Conservation (phyloP, 2,329 filamentous ascomycete species). For the Fusarium sp. region DNA sequence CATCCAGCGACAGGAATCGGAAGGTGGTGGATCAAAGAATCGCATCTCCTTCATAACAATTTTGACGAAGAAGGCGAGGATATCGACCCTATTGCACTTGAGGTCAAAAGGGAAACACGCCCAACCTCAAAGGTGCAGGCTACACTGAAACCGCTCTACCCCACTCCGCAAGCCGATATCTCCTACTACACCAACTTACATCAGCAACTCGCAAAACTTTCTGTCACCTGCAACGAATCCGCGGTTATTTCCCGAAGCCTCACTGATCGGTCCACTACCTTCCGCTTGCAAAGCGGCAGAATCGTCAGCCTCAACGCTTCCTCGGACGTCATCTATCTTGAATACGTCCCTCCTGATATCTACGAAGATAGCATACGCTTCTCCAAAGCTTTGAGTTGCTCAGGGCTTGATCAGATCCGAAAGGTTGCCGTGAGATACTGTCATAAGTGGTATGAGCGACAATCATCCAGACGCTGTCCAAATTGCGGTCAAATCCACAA, state of each 20-base stretch:
- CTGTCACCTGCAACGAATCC: conserved; percentile 49
- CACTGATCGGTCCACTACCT: conserved; percentile 33
- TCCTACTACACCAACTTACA: conserved; percentile 51
- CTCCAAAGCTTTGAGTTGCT: conserved; percentile 45
- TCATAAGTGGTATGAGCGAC: conserved; percentile 56
- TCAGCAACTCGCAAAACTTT: conserved; percentile 47
- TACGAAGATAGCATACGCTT: conserved; percentile 49
- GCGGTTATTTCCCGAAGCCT: conserved; percentile 39
- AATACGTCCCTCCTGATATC: conserved; percentile 51
- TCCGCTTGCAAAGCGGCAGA: conserved; percentile 46
- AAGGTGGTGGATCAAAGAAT: conserved; percentile 43
- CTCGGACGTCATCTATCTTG: conserved; percentile 52
- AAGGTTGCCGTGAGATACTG: conserved; percentile 59
- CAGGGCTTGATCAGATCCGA: conserved; percentile 51
- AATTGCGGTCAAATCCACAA: conserved; percentile 53
- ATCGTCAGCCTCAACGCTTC: conserved; percentile 50
- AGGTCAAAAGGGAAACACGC: conserved; percentile 43
- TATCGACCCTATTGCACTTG: conserved; percentile 40
- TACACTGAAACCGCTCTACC: conserved; percentile 46
- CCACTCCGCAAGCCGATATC: conserved; percentile 49
- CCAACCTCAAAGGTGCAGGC: conserved; percentile 33
- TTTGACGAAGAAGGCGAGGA: conserved; percentile 32
- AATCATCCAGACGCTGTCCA: conserved; percentile 46
- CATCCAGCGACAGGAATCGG: conserved; percentile 23
- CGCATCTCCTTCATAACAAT: not conserved